A percentile compares a stretch with the other conserved stretches of the same genome.
Evolutionary conservation across 768 basidiomycete genomes (phyloP).

Genomic region (Hypholoma sublateritium): DNA sequence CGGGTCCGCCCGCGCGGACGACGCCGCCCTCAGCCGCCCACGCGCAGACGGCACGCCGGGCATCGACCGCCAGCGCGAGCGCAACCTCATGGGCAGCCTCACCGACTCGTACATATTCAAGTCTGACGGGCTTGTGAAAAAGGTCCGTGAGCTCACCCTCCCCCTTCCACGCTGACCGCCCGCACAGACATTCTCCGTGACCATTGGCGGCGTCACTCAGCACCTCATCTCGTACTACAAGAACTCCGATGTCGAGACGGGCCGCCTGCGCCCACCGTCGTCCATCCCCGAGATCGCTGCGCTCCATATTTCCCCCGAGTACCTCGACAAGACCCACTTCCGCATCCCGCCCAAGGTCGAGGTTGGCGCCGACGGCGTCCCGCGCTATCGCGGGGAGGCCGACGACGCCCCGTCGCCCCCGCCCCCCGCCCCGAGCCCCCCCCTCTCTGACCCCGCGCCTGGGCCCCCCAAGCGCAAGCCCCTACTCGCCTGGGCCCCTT

Average conservation of each 20-base stretch:
- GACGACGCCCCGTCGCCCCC: conserved; percentile 48
- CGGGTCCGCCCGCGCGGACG: conserved; percentile 44
- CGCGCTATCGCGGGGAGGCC: conserved; percentile 81
- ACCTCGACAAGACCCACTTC: conserved; percentile 89
- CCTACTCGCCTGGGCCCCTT: conserved; percentile 32
- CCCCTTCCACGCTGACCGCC: neutral
- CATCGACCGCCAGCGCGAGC: conserved; percentile 74
- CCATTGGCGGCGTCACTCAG: conserved; percentile 81
- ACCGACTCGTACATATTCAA: conserved; percentile 96
- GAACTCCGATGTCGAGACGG: conserved; percentile 85
- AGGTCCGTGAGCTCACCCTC: conserved; percentile 51
- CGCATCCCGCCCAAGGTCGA: conserved; percentile 89
- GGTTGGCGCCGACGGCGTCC: conserved; percentile 77
- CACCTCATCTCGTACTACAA: conserved; percentile 96
- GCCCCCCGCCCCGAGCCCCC: neutral
- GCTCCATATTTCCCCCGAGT: conserved; percentile 83
- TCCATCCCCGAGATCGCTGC: conserved; percentile 84
- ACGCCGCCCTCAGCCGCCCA: conserved; percentile 61
- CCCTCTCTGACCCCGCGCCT: conserved; percentile 35
- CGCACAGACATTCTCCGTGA: conserved; percentile 84
- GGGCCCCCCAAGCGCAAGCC: conserved; percentile 35
- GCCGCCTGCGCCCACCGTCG: conserved; percentile 85
- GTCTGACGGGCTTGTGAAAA: conserved; percentile 92
- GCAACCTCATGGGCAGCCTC: conserved; percentile 84
- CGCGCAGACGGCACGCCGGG: conserved; percentile 49